Evolutionary conservation across 2,329 filamentous ascomycete species (phyloP), one percentile per base, ranked within the genome.

Genomic region (Sclerotinia minor): DNA sequence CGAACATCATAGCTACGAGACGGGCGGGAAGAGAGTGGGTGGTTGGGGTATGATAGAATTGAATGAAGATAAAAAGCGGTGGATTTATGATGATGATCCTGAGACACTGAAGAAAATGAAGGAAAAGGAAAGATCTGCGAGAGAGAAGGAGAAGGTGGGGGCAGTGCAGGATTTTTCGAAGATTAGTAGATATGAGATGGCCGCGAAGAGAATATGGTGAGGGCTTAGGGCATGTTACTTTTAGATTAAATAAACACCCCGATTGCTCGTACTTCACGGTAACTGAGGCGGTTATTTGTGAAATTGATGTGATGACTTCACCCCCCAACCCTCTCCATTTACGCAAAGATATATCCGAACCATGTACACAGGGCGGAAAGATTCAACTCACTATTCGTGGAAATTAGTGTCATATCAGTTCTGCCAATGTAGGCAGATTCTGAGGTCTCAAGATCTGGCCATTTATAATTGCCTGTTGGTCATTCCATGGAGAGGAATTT

Each of bases 201-300:
- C 93, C 74, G 92, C 92, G 0, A 98, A 97, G 84, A 85, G 95
- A 77, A 99, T 99, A 74, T 99, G 95, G 95, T 98, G 19, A 65
- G 29, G 13, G 11, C 5, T 21, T 5, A 21, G 26, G 5, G 41
- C n/a, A 58, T 26, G 7, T 8, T 47, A 29, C 29, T 50, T 50
- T 26, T 7, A 26, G 0, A 38, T 9, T 9, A 7, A 49, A 47
- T 65, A 17, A 29, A 35, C 6, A 21, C 59, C 26, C 17, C 11
- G 35, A 49, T 57, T 24, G 4, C 3, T 0, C 7, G 5, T 15
- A 47, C 4, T 8, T 41, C 15, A 8, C n/a, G 5, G 26, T 26
- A 41, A 49, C 13, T 9, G 8, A 21, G 11, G 17, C 3, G 24
- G 29, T 3, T 9, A 29, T 29, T 13, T 6, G 11, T 32, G 52